Evolutionary conservation across 306 rosid species (phyloP), one percentile per base, ranked within the genome.

Genomic region (Casuarina equisetifolia): DNA sequence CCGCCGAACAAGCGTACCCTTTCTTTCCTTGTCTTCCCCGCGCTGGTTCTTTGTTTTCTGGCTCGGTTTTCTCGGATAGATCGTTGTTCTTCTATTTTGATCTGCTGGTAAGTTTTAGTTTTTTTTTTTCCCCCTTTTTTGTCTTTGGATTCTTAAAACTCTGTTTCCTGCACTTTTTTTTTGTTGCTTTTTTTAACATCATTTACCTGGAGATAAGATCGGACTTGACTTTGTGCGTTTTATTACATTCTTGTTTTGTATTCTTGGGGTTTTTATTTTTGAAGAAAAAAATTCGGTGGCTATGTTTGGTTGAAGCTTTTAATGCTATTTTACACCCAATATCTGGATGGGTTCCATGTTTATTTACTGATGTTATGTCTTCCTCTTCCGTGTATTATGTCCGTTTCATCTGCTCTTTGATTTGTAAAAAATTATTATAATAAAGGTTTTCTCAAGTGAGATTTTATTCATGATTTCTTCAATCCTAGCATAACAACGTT

Each of bases 71-170:
- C 76, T 72, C 50, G 53, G 42, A 57, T 84, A 85, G 93, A 89
- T 90, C 92, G 85, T 82, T 54, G 51, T 74, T 64, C 74, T 52
- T 11, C 35, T 80, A n/a, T 32, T 70, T 69, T 89, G 87, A 73
- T 79, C 85, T 78, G 7, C 50, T 67, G 13, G 88, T 86, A 59
- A 54, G 80, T 75, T 78, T 85, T 76, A 20, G 44, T n/a, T 9
- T 19, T 57, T 19, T n/a, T 19, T 55, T 6, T 5, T 19, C 32
- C 32, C 32, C 32, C n/a, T n/a, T 25, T 25, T 25, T 25, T 25
- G 32, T 25, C 2, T 16, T 42, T 25, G 17, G 25, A 73, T 83
- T 81, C 4, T 51, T 71, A 25, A 25, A 25, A 38, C 19, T 6
- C 53, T 79, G 8, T 79, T 74, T 17, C 9, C 5, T 59, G n/a